Base-by-base conservation (phyloP, 805 yeast species). In the Tetrapisispora taiwanensis region DNA sequence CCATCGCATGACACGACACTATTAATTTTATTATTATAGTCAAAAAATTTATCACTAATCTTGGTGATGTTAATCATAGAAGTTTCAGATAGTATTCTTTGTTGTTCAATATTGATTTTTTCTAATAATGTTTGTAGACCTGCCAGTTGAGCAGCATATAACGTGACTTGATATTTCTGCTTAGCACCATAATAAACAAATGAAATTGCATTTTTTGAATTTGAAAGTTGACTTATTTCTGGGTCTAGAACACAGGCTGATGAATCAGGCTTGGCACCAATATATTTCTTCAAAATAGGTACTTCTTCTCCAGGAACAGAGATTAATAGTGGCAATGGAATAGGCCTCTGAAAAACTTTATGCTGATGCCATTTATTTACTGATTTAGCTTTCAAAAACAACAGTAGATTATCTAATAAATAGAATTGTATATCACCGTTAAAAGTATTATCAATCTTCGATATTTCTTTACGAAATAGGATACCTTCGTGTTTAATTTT, bases 1-100 rank as follows among this genome's bases (percentile, higher is more conserved):
- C 96, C 96, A 58, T 92, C 95, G 62, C 85, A 83, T 30, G 96
- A 95, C 33, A 84, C 88, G 26, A 88, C 90, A 69, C 97, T 88
- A 58, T 86, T 88, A 54, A 90, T 84, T 48, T 83, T 76, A 58
- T 89, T 79, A 18, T 72, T 70, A 40, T 79, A 77, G 51, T 79
- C 87, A 63, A 89, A 89, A 55, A 78, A 78, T 48, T 83, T 72
- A 20, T 86, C 80, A 50, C 83, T 84, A 44, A 86, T 71, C 48
- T 87, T 82, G 15, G 81, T 78, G 50, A 82, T 68, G 1, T 92
- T 80, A 62, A 84, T 88, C 49, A 90, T 82, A 52, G 87, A 92
- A 48, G 87, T 77, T 43, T 78, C 76, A 41, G 73, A 78, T 43
- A 84, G 74, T 53, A 89, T 67, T 47, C 79, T 77, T 52, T 72